Evolutionary conservation across 179 eudicot genomes (phyloP).

Genomic region (Camellia oleifera): DNA sequence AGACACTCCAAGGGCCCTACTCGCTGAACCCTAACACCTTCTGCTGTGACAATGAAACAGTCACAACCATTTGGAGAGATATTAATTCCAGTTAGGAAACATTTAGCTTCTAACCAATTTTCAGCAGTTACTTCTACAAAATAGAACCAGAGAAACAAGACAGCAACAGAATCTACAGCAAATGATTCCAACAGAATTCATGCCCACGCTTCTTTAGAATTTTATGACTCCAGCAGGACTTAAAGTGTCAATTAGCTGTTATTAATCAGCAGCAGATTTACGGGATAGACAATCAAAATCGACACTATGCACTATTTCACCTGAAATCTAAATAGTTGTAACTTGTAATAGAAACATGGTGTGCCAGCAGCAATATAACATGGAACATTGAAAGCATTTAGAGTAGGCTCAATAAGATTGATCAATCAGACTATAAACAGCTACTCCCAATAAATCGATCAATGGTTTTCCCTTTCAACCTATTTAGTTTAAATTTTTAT

Average conservation of each 20-base stretch:
- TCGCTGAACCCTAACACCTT: not conserved
- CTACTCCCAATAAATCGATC: not conserved
- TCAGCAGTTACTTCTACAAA: not conserved
- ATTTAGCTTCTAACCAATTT: too few relatives aligned
- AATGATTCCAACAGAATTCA: too few relatives aligned
- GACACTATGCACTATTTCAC: too few relatives aligned
- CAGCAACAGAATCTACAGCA: too few relatives aligned
- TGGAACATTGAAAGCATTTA: not conserved
- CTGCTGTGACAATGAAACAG: not conserved
- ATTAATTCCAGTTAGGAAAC: not conserved
- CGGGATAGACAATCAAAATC: too few relatives aligned
- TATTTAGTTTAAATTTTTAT: not conserved
- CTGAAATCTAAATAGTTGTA: too few relatives aligned
- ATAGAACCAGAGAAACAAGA: too few relatives aligned
- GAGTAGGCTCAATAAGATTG: not conserved
- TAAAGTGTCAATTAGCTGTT: too few relatives aligned
- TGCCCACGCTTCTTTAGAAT: too few relatives aligned
- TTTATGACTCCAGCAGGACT: too few relatives aligned
- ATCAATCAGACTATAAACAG: not conserved
- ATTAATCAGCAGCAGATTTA: too few relatives aligned
- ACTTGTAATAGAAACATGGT: not conserved
- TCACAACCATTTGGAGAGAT: not conserved
- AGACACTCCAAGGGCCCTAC: not conserved
- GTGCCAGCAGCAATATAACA: not conserved
- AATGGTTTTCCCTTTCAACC: not conserved